Conservation (phyloP, 805 yeast species). For the Wickerhamomyces alni region DNA sequence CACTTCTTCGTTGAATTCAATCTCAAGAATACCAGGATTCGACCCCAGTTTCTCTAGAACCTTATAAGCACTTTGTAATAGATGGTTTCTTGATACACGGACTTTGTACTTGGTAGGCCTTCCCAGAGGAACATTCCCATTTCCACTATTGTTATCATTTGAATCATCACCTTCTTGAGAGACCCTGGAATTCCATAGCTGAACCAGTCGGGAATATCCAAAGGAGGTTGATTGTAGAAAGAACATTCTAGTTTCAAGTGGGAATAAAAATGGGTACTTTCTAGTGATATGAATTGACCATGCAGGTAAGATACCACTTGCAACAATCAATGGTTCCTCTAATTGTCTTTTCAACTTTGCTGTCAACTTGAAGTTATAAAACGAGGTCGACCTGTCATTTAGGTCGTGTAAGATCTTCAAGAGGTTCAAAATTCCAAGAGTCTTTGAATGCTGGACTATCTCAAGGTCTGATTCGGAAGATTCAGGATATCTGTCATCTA, state of each 20-base stretch:
- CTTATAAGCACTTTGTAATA: constrained; percentile 73
- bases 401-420: constrained; percentile 40
- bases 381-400: constrained; percentile 24
- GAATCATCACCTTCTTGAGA: constrained; percentile 33
- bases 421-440: constrained; percentile 36
- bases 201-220: constrained; percentile 80
- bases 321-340: constrained; percentile 84
- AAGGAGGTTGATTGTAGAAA: constrained; percentile 84
- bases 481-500: constrained; percentile 26
- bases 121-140: constrained; percentile 49
- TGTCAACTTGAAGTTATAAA: constrained; percentile 73
- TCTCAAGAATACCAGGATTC: constrained; percentile 76
- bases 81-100: constrained; percentile 61
- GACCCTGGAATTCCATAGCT: constrained; percentile 61
- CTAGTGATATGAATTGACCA: constrained; percentile 79
- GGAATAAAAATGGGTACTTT: constrained; percentile 75
- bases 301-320: constrained; percentile 77
- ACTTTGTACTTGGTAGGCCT: constrained; percentile 75
- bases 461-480: constrained; percentile 23
- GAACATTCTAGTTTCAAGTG: constrained; percentile 71
- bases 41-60: constrained; percentile 72
- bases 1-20: constrained; percentile 83
- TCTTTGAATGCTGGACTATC: constrained; percentile 25
- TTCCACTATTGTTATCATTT: constrained; percentile 22
- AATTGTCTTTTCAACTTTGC: constrained; percentile 83